phyloP scores from a whole-genome alignment of 1,284 basidiomycete genomes.

The Coniferiporia weirii region DNA sequence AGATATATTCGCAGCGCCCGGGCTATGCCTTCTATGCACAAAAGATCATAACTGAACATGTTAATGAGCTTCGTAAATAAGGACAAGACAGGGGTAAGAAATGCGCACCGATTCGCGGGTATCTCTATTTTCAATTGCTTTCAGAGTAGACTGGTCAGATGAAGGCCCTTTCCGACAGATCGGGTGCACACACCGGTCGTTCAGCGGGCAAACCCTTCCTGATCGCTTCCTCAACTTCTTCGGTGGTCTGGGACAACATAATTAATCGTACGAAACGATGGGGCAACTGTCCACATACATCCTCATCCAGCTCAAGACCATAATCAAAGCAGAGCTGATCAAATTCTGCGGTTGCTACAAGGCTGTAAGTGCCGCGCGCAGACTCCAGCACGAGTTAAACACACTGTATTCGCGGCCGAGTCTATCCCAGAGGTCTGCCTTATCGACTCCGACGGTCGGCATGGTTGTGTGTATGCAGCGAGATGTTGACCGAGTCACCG shows the following conservation, averaged over 20 bases:
- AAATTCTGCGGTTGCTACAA: slow-evolving; percentile 84
- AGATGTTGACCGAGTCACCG: slow-evolving; percentile 16
- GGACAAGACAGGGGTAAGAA: slow-evolving; percentile 23
- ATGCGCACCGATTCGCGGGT: slow-evolving; percentile 80
- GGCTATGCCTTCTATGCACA: slow-evolving; percentile 96
- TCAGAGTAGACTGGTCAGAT: slow-evolving; percentile 8
- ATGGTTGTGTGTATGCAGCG: slow-evolving; percentile 36
- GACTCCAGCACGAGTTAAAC: slow-evolving; percentile 23
- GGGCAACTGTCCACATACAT: slow-evolving; percentile 54
- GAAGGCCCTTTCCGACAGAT: not conserved
- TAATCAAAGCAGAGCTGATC: slow-evolving; percentile 97
- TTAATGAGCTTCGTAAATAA: slow-evolving; percentile 18
- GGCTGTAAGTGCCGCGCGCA: slow-evolving; percentile 17
- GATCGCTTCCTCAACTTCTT: slow-evolving; percentile 76
- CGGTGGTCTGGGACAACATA: slow-evolving; percentile 64
- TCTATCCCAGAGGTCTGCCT: slow-evolving; percentile 87
- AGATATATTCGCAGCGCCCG: slow-evolving; percentile 87
- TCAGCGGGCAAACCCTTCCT: slow-evolving; percentile 80
- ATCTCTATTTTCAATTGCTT: slow-evolving; percentile 98
- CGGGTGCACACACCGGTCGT: slow-evolving; percentile 56
- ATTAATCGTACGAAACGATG: slow-evolving; percentile 2
- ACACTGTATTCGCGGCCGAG: slow-evolving; percentile 83
- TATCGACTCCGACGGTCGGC: slow-evolving; percentile 96
- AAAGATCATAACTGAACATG: slow-evolving; percentile 81
- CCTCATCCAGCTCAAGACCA: slow-evolving; percentile 96